These are phyloP conservation scores for Glebionis coronaria DNA, from an alignment of 129 eudicot genomes.

Conservation along the genomic window DNA sequence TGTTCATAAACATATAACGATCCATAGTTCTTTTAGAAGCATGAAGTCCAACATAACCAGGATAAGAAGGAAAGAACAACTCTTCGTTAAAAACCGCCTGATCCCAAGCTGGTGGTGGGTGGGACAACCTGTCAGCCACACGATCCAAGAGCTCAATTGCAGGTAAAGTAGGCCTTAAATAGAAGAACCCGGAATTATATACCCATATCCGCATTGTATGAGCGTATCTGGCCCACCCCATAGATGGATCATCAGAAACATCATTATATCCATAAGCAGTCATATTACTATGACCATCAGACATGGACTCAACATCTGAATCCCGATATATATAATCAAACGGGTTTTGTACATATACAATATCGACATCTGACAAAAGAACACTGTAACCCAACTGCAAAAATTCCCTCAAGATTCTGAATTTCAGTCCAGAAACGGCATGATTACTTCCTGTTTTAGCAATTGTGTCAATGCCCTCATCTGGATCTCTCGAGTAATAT, in stretches of 20 bases:
- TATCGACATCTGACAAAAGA: conserved; percentile 76
- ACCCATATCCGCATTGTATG: conserved; percentile 85
- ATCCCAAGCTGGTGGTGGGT: conserved; percentile 52
- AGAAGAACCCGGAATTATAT: conserved; percentile 75
- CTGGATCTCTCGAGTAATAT: conserved; percentile 64
- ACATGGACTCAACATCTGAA: conserved; percentile 88
- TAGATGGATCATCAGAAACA: conserved; percentile 74
- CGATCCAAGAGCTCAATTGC: conserved; percentile 82
- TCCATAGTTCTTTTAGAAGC: conserved; percentile 78
- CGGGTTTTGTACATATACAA: conserved; percentile 69
- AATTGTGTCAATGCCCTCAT: conserved; percentile 45
- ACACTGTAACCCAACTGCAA: conserved; percentile 69
- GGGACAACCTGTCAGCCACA: conserved; percentile 57
- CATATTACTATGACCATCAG: conserved; percentile 70
- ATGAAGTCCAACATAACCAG: conserved; percentile 75
- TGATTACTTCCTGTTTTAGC: conserved; percentile 59
- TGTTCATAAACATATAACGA: conserved; percentile 67
- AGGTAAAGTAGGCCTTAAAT: conserved; percentile 72
- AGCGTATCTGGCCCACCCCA: conserved; percentile 91
- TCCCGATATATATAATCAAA: conserved; percentile 64
- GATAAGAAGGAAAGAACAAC: conserved; percentile 68
- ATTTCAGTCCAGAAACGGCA: conserved; percentile 72
- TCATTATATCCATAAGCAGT: conserved; percentile 81
- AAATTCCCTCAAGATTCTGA: conserved; percentile 75
- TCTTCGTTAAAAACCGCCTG: conserved; percentile 82